Conservation (phyloP, 208 protist genomes). For the Leishmania major region DNA sequence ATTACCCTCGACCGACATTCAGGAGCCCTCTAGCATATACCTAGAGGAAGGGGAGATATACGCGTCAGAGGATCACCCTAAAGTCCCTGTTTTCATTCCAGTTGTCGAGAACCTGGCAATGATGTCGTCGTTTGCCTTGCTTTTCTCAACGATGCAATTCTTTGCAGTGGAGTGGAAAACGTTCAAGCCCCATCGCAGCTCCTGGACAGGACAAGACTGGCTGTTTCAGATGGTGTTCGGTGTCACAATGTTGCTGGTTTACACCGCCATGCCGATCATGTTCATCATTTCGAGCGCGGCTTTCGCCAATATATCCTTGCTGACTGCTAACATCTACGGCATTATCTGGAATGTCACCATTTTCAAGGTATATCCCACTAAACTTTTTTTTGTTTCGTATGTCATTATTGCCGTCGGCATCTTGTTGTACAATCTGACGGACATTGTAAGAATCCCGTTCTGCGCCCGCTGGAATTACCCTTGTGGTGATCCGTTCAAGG, state of each 20-base stretch:
- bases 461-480: slow-evolving; percentile 64
- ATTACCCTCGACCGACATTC: background rate
- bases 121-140: slow-evolving; percentile 75
- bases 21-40: slow-evolving; percentile 1
- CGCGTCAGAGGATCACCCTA: slow-evolving; percentile 22
- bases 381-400: slow-evolving; percentile 71
- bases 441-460: slow-evolving; percentile 55
- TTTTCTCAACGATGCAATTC: slow-evolving; percentile 79
- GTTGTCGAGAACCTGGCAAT: slow-evolving; percentile 74
- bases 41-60: slow-evolving; percentile 1
- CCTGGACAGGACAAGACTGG: slow-evolving; percentile 69
- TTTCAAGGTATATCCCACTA: slow-evolving; percentile 76
- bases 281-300: slow-evolving; percentile 78
- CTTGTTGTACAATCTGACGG: slow-evolving; percentile 71
- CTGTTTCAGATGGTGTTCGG: slow-evolving; percentile 84
- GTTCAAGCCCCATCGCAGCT: slow-evolving; percentile 41
- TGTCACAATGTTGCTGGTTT: slow-evolving; percentile 80
- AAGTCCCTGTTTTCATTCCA: slow-evolving; percentile 72
- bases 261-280: slow-evolving; percentile 73
- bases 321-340: slow-evolving; percentile 71
- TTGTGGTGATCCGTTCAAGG: slow-evolving; percentile 45
- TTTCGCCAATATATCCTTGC: slow-evolving; percentile 84
- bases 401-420: slow-evolving; percentile 74
- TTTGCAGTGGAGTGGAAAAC: slow-evolving; percentile 76
- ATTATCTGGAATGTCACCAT: slow-evolving; percentile 88